These are phyloP conservation scores for Colletotrichum chlorophyti DNA, from an alignment of 2,329 filamentous ascomycete genomes.

Conservation along the genomic window DNA sequence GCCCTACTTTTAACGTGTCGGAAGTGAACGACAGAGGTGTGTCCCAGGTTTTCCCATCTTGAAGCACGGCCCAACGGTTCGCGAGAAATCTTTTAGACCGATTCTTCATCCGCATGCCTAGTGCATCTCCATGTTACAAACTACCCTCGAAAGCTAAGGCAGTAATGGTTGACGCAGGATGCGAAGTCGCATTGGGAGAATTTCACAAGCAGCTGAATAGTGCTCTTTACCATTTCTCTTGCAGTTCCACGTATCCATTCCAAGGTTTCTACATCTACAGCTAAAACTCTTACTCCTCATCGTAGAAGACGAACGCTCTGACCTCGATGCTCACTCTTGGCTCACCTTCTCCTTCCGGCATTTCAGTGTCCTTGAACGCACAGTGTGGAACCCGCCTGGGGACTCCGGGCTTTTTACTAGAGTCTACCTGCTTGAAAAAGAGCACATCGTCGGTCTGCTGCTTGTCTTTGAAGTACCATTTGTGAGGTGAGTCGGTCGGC, in stretches of 20 bases:
- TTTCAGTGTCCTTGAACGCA: conserved; percentile 51
- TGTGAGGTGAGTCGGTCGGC: conserved; percentile 50
- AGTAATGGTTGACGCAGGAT: too few species aligned
- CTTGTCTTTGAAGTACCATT: conserved; percentile 60
- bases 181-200: too few species aligned
- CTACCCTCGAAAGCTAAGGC: too few species aligned
- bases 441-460: conserved; percentile 61
- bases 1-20: too few species aligned
- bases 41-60: too few species aligned
- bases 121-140: too few species aligned
- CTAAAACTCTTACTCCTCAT: conserved; percentile 32
- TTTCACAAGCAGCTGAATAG: not conserved
- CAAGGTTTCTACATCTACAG: too few species aligned
- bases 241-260: too few species aligned
- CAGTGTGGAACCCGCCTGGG: conserved; percentile 57
- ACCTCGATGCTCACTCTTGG: conserved; percentile 75
- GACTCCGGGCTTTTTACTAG: conserved; percentile 54
- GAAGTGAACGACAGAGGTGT: too few species aligned
- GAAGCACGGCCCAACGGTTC: too few species aligned
- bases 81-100: too few species aligned
- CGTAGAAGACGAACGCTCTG: conserved; percentile 67
- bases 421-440: conserved; percentile 70
- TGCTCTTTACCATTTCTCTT: not conserved
- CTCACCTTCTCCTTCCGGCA: conserved; percentile 59
- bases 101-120: too few species aligned